phyloP scores from a whole-genome alignment of 441 rosid species.

The Pelargonium hybrid region DNA sequence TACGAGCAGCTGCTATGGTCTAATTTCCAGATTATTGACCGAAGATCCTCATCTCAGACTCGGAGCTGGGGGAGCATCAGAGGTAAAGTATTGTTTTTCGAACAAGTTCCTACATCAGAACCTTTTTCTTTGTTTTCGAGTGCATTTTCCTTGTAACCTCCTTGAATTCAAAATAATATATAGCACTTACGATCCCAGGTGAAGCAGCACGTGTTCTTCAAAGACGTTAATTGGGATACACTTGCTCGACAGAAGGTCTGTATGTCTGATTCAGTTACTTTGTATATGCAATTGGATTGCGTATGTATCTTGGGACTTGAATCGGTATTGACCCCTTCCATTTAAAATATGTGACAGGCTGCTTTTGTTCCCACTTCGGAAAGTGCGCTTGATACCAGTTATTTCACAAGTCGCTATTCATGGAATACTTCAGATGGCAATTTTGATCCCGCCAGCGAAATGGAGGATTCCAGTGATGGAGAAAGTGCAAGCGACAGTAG shows the following conservation, averaged over 20 bases:
- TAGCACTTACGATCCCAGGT: slow-evolving; percentile 42
- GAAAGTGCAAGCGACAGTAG: slow-evolving; percentile 87
- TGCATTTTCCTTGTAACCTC: slow-evolving; percentile 5
- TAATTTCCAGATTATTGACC: slow-evolving; percentile 59
- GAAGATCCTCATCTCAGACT: slow-evolving; percentile 98
- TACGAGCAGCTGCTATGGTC: slow-evolving; percentile 5
- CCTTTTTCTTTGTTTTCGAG: slow-evolving; percentile 9
- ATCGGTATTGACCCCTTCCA: slow-evolving; percentile 1
- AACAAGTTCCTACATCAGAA: background rate
- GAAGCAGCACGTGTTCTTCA: slow-evolving; percentile 82
- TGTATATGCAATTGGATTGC: background rate
- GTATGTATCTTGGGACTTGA: too few relatives aligned
- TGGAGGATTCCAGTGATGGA: slow-evolving; percentile 72
- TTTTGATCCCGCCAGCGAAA: slow-evolving; percentile 57
- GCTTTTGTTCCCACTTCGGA: slow-evolving; percentile 92
- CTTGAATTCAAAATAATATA: slow-evolving; percentile 14
- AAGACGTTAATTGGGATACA: slow-evolving; percentile 92
- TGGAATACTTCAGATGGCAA: slow-evolving; percentile 73
- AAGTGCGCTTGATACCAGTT: slow-evolving; percentile 89
- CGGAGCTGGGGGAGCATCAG: slow-evolving; percentile 84
- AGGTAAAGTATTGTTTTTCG: slow-evolving; percentile 41
- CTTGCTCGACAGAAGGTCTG: slow-evolving; percentile 95
- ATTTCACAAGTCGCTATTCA: slow-evolving; percentile 89
- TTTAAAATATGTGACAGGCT: slow-evolving; percentile 42
- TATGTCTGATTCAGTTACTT: background rate